Percentiles rank a stretch among this genome's conserved stretches.
These are phyloP conservation scores for Aspergillus novoparasiticus DNA, from an alignment of 2,329 filamentous ascomycete genomes.

Conservation along the genomic window DNA sequence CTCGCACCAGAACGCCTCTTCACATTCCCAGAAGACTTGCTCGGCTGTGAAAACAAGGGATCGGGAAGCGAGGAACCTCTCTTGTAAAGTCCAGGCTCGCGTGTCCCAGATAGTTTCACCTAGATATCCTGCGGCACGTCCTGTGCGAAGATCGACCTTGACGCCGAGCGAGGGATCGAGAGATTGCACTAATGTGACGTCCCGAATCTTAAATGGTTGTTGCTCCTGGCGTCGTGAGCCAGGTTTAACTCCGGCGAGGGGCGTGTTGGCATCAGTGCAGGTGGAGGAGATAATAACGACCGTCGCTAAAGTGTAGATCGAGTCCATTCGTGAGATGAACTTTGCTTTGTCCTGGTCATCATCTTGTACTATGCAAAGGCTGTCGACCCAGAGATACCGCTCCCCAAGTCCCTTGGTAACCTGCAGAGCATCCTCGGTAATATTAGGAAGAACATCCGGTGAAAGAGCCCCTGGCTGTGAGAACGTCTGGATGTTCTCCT, in stretches of 20 bases:
- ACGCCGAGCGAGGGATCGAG: neutral
- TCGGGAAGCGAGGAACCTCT: neutral
- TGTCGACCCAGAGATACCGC: conserved; percentile 1
- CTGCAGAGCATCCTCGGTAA: neutral
- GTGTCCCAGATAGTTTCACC: neutral
- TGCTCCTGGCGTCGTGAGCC: neutral
- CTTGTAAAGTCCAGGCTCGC: neutral
- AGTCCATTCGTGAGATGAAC: conserved; percentile 1
- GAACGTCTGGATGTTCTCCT: neutral
- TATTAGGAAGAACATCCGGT: neutral
- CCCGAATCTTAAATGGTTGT: neutral
- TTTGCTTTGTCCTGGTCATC: neutral
- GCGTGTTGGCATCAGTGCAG: neutral
- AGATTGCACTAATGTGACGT: neutral
- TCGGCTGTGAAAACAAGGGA: neutral
- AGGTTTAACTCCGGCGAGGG: neutral
- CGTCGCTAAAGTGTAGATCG: neutral
- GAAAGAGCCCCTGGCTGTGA: neutral
- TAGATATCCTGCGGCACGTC: neutral
- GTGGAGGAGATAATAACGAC: neutral
- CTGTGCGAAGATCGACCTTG: neutral
- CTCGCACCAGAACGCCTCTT: neutral
- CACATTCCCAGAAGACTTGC: conserved; percentile 2
- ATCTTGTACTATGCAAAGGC: neutral
- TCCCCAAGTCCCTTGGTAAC: conserved; percentile 1